These are phyloP conservation scores for Phytopythium kandeliae DNA, from an alignment of 352 stramenopile species.

Conservation along the genomic window DNA sequence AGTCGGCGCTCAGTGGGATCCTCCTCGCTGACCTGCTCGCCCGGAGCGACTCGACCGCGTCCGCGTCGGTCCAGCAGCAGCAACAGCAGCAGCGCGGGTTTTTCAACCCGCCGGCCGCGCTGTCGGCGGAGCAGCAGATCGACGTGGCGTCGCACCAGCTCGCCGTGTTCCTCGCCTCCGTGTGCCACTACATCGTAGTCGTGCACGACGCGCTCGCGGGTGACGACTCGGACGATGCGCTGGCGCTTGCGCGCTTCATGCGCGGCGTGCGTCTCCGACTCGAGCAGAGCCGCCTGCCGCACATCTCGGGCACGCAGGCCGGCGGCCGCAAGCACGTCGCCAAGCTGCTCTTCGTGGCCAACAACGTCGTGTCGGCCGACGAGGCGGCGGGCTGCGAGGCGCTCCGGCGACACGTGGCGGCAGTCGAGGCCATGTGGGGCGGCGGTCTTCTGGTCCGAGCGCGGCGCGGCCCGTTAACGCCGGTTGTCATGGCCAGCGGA, in stretches of 20 bases:
- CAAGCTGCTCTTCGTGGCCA: constrained; percentile 55
- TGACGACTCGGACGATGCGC: constrained; percentile 14
- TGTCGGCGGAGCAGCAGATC: constrained; percentile 60
- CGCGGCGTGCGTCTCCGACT: constrained; percentile 47
- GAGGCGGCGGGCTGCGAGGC: constrained; percentile 28
- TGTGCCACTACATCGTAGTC: constrained; percentile 77
- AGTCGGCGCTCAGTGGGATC: constrained; percentile 59
- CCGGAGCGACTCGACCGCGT: constrained; percentile 38
- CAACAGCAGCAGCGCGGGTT: constrained; percentile 7
- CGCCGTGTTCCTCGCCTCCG: constrained; percentile 55
- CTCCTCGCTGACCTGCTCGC: constrained; percentile 42
- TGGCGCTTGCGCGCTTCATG: constrained; percentile 38
- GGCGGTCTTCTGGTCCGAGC: background rate
- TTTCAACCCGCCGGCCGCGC: constrained; percentile 26
- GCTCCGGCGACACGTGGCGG: constrained; percentile 24
- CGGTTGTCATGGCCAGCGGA: constrained; percentile 10
- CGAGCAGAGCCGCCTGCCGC: constrained; percentile 46
- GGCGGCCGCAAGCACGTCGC: constrained; percentile 40
- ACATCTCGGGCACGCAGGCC: constrained; percentile 37
- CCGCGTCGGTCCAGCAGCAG: background rate
- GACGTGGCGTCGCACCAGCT: constrained; percentile 59
- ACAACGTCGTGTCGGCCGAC: constrained; percentile 27
- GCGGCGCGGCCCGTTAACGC: constrained; percentile 10
- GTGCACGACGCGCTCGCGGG: constrained; percentile 43
- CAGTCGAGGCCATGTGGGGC: constrained; percentile 28